Conservation (phyloP, 164 flowering plant species). For the Aristolochia fimbriata region DNA sequence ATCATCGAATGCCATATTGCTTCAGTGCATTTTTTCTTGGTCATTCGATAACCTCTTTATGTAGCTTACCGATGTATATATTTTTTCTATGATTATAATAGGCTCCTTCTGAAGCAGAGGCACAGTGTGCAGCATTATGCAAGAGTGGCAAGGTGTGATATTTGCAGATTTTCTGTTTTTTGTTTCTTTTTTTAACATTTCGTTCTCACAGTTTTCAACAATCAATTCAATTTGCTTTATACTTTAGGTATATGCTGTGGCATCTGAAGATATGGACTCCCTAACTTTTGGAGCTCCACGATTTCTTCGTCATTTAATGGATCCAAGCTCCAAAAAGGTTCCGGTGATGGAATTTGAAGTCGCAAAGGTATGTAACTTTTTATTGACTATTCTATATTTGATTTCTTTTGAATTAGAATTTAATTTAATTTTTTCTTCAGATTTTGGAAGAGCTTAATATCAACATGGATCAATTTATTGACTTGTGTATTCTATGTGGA, state of each 20-base stretch:
- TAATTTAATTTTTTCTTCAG: conserved; percentile 27
- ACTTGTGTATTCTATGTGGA: conserved; percentile 92
- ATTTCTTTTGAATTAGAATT: conserved; percentile 2
- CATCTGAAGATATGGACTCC: conserved; percentile 99
- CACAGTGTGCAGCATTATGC: conserved; percentile 97
- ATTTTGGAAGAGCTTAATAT: conserved; percentile 79
- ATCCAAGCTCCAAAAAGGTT: conserved; percentile 84
- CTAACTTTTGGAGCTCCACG: conserved; percentile 94
- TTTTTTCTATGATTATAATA: conserved; percentile 19
- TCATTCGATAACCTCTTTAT: no score
- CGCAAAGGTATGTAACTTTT: conserved; percentile 46
- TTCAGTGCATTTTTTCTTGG: no score
- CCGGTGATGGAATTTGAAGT: conserved; percentile 97
- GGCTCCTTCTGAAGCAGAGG: conserved; percentile 99
- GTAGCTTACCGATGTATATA: not conserved
- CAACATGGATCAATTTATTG: conserved; percentile 94
- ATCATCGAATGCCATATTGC: not conserved
- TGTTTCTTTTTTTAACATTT: not conserved
- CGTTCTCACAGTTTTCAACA: not conserved
- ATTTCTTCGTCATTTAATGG: conserved; percentile 96
- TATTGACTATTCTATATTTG: not conserved
- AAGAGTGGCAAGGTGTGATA: conserved; percentile 62
- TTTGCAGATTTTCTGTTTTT: not conserved
- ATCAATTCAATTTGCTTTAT: not conserved
- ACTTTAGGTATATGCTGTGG: conserved; percentile 83